These are phyloP conservation scores for Colletotrichum sp. DNA, from an alignment of 2,329 filamentous ascomycete genomes.

Conservation along the genomic window DNA sequence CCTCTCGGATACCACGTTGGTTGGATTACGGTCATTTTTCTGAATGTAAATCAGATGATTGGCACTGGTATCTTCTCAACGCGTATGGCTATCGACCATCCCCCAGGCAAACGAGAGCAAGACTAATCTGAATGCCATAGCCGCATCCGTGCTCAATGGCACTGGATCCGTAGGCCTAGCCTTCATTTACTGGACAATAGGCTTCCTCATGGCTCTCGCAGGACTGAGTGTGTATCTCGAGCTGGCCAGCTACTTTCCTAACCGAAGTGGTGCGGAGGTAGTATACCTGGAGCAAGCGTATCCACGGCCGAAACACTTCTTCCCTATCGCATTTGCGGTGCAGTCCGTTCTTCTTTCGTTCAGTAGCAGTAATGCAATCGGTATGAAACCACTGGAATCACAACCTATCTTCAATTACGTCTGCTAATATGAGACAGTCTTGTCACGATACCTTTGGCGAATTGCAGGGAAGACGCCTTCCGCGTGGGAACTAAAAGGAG, in stretches of 20 bases:
- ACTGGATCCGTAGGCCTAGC: slow-evolving; percentile 67
- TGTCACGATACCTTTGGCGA: slow-evolving; percentile 67
- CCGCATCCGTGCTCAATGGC: slow-evolving; percentile 58
- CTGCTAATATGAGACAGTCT: slow-evolving; percentile 40
- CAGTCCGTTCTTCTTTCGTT: slow-evolving; percentile 69
- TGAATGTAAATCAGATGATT: slow-evolving; percentile 68
- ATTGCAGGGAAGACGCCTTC: slow-evolving; percentile 55
- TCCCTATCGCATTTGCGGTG: slow-evolving; percentile 69
- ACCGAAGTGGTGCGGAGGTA: slow-evolving; percentile 68
- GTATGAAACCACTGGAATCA: slow-evolving; percentile 25
- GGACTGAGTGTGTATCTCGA: slow-evolving; percentile 67
- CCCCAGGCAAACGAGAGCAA: not conserved
- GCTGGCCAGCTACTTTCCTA: slow-evolving; percentile 69
- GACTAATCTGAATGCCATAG: slow-evolving; percentile 36
- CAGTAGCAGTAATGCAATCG: slow-evolving; percentile 68
- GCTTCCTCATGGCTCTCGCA: slow-evolving; percentile 61
- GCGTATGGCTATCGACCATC: slow-evolving; percentile 39
- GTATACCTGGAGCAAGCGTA: slow-evolving; percentile 74
- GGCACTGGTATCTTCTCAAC: slow-evolving; percentile 69
- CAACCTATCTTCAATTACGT: not conserved
- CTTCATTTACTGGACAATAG: slow-evolving; percentile 69
- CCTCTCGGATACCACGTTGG: slow-evolving; percentile 66
- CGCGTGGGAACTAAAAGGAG: slow-evolving; percentile 69
- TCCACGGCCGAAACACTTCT: slow-evolving; percentile 67
- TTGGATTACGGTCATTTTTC: slow-evolving; percentile 59